Evolutionary conservation across 139 green algal genomes (phyloP).

Genomic region (Eudorina sp.): DNA sequence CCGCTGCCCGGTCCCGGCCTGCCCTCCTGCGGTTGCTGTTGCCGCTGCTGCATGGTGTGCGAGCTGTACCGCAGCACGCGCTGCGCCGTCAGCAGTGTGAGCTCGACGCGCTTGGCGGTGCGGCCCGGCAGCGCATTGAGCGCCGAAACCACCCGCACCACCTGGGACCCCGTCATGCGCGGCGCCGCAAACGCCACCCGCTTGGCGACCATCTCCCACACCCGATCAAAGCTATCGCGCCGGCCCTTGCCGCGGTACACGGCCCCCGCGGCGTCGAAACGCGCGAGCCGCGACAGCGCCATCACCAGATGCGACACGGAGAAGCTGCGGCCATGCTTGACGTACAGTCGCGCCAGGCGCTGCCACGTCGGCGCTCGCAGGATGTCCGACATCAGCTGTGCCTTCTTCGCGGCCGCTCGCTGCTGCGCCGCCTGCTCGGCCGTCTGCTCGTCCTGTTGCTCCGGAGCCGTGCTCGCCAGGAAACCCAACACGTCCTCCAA

Average conservation of each 20-base stretch:
- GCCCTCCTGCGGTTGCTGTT: too few species aligned
- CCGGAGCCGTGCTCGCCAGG: not conserved
- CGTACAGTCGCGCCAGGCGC: not conserved
- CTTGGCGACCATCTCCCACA: not conserved
- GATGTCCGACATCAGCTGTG: not conserved
- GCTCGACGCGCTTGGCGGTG: not conserved
- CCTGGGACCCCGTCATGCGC: conserved; percentile 3
- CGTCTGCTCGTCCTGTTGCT: not conserved
- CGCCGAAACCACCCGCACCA: not conserved
- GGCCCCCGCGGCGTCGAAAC: not conserved
- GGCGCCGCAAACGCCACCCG: not conserved
- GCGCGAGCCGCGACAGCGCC: not conserved
- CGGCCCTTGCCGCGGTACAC: not conserved
- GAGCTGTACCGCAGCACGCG: not conserved
- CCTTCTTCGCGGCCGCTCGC: not conserved
- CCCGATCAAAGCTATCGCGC: not conserved
- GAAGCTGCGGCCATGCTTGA: not conserved
- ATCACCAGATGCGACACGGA: not conserved
- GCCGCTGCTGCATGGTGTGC: not conserved
- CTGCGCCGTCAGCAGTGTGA: not conserved
- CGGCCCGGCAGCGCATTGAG: not conserved
- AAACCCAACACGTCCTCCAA: not conserved
- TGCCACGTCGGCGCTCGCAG: not conserved
- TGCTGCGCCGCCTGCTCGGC: not conserved
- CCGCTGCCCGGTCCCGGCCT: not conserved